Percentiles rank a stretch among this genome's conserved stretches.
Evolutionary conservation across 208 protist genomes (phyloP).

Genomic region (Crithidia acanthocephali): DNA sequence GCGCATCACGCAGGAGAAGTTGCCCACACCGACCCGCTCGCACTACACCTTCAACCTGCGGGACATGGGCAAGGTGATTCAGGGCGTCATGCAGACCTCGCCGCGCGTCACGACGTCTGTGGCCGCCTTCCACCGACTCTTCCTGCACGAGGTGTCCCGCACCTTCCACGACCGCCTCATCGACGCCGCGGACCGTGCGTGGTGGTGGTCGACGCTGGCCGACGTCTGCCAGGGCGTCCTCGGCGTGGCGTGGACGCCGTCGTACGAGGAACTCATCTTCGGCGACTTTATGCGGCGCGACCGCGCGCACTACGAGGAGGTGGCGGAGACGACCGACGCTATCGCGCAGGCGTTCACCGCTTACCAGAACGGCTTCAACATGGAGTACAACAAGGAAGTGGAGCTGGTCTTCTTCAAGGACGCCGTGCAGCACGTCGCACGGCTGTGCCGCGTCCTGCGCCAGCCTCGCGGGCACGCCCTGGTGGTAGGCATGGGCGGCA

Average conservation of each 20-base stretch:
- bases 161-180: conserved; percentile 98
- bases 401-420: conserved; percentile 98
- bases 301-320: conserved; percentile 79
- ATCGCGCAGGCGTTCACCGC: conserved; percentile 71
- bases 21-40: conserved; percentile 97
- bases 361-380: conserved; percentile 95
- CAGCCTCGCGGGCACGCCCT: conserved; percentile 97
- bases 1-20: conserved; percentile 92
- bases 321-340: conserved; percentile 46
- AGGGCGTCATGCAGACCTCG: conserved; percentile 95
- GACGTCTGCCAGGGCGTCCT: conserved; percentile 66
- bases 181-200: conserved; percentile 88
- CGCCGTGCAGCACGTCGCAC: conserved; percentile 95
- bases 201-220: conserved; percentile 90
- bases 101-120: conserved; percentile 55
- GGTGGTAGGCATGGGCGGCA: conserved; percentile 97
- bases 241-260: conserved; percentile 64
- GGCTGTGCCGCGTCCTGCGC: conserved; percentile 96
- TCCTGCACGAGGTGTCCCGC: conserved; percentile 95
- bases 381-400: conserved; percentile 87
- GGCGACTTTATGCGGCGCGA: conserved; percentile 95
- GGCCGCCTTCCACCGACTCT: conserved; percentile 82
- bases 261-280: conserved; percentile 82
- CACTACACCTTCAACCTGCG: conserved; percentile 99
- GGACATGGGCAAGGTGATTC: conserved; percentile 97